Percentiles rank a stretch among this genome's conserved stretches.
Evolutionary conservation across 2,329 filamentous ascomycete species (phyloP).

Genomic region (Aspergillus fructus): DNA sequence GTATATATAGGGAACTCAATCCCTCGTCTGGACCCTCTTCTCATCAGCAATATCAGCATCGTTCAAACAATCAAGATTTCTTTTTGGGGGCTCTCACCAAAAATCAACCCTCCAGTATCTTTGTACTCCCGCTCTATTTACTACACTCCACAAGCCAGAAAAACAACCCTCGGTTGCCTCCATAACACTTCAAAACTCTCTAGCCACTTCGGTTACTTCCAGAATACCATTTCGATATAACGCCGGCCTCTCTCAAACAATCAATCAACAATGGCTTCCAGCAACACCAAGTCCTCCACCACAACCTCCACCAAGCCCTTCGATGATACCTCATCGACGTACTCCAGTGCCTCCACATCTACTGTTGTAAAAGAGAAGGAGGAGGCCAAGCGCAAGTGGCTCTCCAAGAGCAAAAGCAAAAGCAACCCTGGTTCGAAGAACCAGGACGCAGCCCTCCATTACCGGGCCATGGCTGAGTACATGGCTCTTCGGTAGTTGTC

Average conservation of each 20-base stretch:
- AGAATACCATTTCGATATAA: neutral
- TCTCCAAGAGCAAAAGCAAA: slow-evolving; percentile 4
- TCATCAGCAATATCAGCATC: slow-evolving; percentile 1
- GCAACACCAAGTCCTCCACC: neutral
- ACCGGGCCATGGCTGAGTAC: slow-evolving; percentile 9
- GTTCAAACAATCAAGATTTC: neutral
- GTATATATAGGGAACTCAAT: slow-evolving; percentile 4
- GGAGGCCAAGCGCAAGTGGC: slow-evolving; percentile 5
- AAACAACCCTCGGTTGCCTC: neutral
- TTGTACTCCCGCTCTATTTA: neutral
- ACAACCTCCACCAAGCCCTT: slow-evolving; percentile 2
- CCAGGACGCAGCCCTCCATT: slow-evolving; percentile 5
- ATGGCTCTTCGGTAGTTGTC: neutral
- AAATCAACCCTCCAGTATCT: neutral
- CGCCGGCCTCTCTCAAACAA: neutral
- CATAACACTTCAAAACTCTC: neutral
- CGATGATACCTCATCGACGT: slow-evolving; percentile 8
- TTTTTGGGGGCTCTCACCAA: neutral
- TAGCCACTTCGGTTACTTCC: neutral
- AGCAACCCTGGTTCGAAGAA: neutral
- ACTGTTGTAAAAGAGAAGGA: slow-evolving; percentile 8
- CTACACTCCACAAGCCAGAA: neutral
- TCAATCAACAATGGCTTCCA: slow-evolving; percentile 5
- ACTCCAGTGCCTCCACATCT: slow-evolving; percentile 1
- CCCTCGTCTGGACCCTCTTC: neutral